Base-by-base conservation (phyloP, 345 rosid genomes). In the Eutrema yunnanense region DNA sequence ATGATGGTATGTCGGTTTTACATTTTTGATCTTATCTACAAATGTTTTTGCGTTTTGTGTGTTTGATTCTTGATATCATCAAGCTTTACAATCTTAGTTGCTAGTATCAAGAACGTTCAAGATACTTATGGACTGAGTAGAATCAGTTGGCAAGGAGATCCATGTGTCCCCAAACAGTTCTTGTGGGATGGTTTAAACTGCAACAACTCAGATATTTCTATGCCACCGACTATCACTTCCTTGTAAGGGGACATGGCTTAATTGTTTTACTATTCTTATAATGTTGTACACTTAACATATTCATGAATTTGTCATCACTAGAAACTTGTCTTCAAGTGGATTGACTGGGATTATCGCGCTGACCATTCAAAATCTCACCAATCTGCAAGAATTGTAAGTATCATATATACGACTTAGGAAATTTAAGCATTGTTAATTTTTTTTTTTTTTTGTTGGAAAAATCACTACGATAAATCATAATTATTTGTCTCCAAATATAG, bases 121-220 rank as follows among this genome's bases (percentile, higher is more conserved):
- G 40, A 67, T 9, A 13, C 6, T 0, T 83, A 83, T 53, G 76
- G 72, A 22, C 50, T 85, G 55, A 74, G 38, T 10, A 73, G 46
- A 63, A 75, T 61, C 34, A 27, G 49, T 22, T 87, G 87, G 91
- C 84, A 87, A 72, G 92, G 88, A 61, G 92, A 87, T 76, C 88
- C 88, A 47, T 83, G 89, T 32, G 51, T 71, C 1, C 92, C 87
- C 10, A 30, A 30, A 29, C 62, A 5, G 19, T 79, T 67, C 49
- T 5, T 9, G 47, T 82, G 88, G 88, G 77, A 77, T 1, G 86
- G 86, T 49, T 64, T 87, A 9, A 73, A 53, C 27, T 87, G 86
- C 50, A 62, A 29, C 62, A 71, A 32, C 78, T 59, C 38, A 1
- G 57, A 59, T 14, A 6, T 0, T n/a, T 16, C 29, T 26, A 47